Percentiles rank a stretch among this genome's conserved stretches.
Conservation (phyloP, 768 basidiomycete species). For the Kwoniella dejecticola region DNA sequence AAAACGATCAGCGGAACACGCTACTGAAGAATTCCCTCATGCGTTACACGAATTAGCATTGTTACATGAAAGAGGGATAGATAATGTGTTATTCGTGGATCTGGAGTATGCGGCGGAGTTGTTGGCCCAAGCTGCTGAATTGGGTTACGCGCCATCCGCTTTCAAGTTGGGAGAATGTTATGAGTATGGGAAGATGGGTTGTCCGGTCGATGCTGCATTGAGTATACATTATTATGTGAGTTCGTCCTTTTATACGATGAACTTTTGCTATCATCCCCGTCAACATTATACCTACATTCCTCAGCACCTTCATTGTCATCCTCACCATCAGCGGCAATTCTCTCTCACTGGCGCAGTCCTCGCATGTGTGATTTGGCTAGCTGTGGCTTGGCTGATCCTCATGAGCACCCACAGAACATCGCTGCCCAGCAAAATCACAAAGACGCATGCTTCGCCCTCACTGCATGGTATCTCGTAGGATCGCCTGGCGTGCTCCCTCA, state of each 20-base stretch:
- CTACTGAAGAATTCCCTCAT: conserved; percentile 91
- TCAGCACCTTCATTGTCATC: too few species aligned
- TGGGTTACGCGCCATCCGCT: conserved; percentile 94
- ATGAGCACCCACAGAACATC: conserved; percentile 68
- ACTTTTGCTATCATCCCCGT: not conserved
- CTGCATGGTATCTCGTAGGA: conserved; percentile 98
- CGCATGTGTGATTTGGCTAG: too few species aligned
- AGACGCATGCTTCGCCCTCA: conserved; percentile 96
- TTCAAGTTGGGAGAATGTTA: conserved; percentile 97
- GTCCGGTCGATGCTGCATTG: conserved; percentile 92
- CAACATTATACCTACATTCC: too few species aligned
- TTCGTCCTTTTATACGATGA: too few species aligned
- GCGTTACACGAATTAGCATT: conserved; percentile 92
- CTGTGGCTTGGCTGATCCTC: too few species aligned
- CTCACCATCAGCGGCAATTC: not conserved
- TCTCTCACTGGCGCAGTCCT: not conserved
- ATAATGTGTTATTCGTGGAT: conserved; percentile 96
- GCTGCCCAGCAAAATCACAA: conserved; percentile 96
- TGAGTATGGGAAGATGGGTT: conserved; percentile 98
- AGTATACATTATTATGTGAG: conserved; percentile 98
- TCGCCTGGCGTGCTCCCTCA: conserved; percentile 96
- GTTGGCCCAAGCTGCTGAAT: conserved; percentile 89
- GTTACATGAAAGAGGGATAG: conserved; percentile 93
- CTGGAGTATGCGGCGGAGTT: conserved; percentile 92
- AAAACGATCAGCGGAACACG: conserved; percentile 86